These are phyloP conservation scores for Scedosporium aurantiacum DNA, from an alignment of 2,329 filamentous ascomycete species.

Conservation along the genomic window DNA sequence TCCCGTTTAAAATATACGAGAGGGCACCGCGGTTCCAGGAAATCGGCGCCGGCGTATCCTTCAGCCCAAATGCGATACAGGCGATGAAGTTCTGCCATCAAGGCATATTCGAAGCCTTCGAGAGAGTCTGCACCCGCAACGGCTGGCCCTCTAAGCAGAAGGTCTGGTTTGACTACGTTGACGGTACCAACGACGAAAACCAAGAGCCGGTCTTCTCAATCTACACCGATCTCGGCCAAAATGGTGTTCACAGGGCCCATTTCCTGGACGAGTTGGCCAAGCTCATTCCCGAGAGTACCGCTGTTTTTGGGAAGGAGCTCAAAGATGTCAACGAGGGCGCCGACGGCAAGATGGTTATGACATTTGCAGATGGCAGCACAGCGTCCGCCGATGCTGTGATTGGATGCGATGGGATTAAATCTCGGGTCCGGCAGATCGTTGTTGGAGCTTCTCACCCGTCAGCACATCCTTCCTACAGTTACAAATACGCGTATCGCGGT, in stretches of 20 bases:
- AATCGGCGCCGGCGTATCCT: conserved; percentile 40
- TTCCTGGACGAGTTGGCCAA: conserved; percentile 28
- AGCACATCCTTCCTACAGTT: conserved; percentile 32
- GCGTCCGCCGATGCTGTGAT: conserved; percentile 32
- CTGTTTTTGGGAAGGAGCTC: conserved; percentile 24
- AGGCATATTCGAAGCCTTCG: conserved; percentile 25
- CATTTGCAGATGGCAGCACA: conserved; percentile 28
- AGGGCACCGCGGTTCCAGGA: conserved; percentile 29
- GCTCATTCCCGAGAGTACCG: conserved; percentile 21
- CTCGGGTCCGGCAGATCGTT: conserved; percentile 35
- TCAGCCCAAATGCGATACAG: conserved; percentile 38
- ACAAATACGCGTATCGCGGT: conserved; percentile 47
- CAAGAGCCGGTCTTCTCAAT: not conserved
- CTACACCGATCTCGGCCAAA: conserved; percentile 17
- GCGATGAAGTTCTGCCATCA: conserved; percentile 30
- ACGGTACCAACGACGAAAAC: conserved; percentile 5
- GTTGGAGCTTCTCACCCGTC: conserved; percentile 28
- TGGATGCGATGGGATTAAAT: conserved; percentile 57
- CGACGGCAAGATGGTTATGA: conserved; percentile 17
- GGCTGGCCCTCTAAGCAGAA: conserved; percentile 11
- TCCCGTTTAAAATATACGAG: conserved; percentile 36
- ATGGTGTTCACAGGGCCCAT: conserved; percentile 24
- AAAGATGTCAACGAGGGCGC: conserved; percentile 17
- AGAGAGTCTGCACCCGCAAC: conserved; percentile 24
- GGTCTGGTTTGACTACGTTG: conserved; percentile 12